A percentile compares a stretch with the other conserved stretches of the same genome.
phyloP scores from a whole-genome alignment of 352 stramenopile genomes.

The Phytophthora crassamura region DNA sequence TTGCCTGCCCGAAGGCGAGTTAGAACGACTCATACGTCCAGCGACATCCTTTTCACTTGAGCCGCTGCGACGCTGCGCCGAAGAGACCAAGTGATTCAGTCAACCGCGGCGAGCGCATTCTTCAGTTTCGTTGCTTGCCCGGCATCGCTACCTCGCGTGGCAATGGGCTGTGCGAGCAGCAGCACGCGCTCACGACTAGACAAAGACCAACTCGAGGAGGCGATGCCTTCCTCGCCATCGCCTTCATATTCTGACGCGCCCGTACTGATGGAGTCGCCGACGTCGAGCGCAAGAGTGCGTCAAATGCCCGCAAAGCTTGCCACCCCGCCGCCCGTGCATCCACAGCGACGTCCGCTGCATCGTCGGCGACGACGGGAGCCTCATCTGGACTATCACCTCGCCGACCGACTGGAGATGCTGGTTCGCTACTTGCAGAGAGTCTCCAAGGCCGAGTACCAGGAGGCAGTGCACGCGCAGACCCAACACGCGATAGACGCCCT shows the following conservation, averaged over 20 bases:
- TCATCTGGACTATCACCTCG: conserved; percentile 36
- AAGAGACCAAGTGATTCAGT: not conserved
- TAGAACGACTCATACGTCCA: conserved; percentile 33
- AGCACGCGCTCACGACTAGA: conserved; percentile 30
- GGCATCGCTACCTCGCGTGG: not conserved
- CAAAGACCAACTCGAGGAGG: conserved; percentile 34
- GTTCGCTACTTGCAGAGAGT: conserved; percentile 29
- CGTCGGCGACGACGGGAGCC: conserved; percentile 33
- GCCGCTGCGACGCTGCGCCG: not conserved
- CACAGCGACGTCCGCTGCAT: conserved; percentile 19
- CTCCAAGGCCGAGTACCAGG: conserved; percentile 16
- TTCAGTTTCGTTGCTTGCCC: conserved; percentile 11
- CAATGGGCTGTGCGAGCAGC: conserved; percentile 44
- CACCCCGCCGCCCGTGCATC: conserved; percentile 21
- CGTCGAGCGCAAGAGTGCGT: conserved; percentile 13
- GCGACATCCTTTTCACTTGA: conserved; percentile 14
- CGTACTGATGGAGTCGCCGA: conserved; percentile 34
- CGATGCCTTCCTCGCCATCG: conserved; percentile 19
- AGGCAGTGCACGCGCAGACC: conserved; percentile 16
- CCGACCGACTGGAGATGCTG: conserved; percentile 31
- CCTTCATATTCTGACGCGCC: conserved; percentile 32
- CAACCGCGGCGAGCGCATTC: not conserved
- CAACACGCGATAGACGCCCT: conserved; percentile 36
- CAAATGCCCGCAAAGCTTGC: conserved; percentile 18
- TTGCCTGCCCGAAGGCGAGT: conserved; percentile 6